Conservation (phyloP, 768 basidiomycete species). For the Calocybe gangraenosa region DNA sequence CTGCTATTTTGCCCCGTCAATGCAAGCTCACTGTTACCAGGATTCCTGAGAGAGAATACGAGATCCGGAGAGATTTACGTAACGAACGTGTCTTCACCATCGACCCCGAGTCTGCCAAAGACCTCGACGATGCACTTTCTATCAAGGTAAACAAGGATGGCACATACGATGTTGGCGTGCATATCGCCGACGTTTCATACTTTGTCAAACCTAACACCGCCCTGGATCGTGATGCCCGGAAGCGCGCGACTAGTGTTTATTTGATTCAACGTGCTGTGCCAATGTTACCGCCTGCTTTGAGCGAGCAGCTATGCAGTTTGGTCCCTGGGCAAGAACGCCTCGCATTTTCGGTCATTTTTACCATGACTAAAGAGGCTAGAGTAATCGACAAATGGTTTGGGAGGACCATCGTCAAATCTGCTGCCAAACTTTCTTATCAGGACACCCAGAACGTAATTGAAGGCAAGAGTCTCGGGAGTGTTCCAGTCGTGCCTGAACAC, state of each 20-base stretch:
- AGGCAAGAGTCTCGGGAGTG: slow-evolving; percentile 53
- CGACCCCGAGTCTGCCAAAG: slow-evolving; percentile 85
- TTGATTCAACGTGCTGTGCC: slow-evolving; percentile 94
- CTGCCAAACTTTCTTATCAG: slow-evolving; percentile 78
- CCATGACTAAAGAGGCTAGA: slow-evolving; percentile 76
- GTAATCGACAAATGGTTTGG: slow-evolving; percentile 90
- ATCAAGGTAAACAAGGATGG: slow-evolving; percentile 88
- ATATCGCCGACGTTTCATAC: slow-evolving; percentile 93
- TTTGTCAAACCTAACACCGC: slow-evolving; percentile 95
- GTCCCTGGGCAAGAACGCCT: slow-evolving; percentile 85
- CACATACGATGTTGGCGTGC: slow-evolving; percentile 89
- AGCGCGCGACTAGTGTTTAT: slow-evolving; percentile 95
- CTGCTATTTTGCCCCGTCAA: slow-evolving; percentile 4
- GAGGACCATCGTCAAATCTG: slow-evolving; percentile 89
- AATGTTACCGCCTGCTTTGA: slow-evolving; percentile 93
- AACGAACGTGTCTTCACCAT: slow-evolving; percentile 87
- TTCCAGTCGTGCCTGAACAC: slow-evolving; percentile 56
- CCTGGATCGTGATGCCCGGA: slow-evolving; percentile 96
- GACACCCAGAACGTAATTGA: slow-evolving; percentile 83
- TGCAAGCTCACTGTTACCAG: slow-evolving; percentile 30
- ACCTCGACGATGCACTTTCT: slow-evolving; percentile 93
- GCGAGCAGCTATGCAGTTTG: slow-evolving; percentile 91
- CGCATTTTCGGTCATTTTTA: slow-evolving; percentile 87
- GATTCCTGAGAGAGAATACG: slow-evolving; percentile 85
- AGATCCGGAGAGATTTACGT: slow-evolving; percentile 85